Evolutionary conservation across 148 eudicot species (phyloP).

Genomic region (Hydrangea macrophylla): DNA sequence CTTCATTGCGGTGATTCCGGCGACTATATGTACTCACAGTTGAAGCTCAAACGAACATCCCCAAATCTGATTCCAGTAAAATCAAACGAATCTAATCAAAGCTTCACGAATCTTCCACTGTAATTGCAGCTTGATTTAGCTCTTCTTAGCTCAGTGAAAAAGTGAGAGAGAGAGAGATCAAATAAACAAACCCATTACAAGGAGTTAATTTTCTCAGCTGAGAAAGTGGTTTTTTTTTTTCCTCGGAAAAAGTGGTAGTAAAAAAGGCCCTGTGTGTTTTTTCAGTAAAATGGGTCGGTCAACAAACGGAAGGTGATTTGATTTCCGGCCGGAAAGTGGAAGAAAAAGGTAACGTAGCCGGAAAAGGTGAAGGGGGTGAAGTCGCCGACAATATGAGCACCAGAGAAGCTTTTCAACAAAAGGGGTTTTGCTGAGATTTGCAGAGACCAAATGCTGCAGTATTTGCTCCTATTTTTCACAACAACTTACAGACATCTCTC

Average conservation of each 20-base stretch:
- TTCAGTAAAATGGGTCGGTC: constrained; percentile 2
- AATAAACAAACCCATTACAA: not conserved
- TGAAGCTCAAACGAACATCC: not conserved
- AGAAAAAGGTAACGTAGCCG: not conserved
- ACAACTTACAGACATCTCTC: constrained; percentile 42
- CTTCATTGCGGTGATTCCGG: constrained; percentile 36
- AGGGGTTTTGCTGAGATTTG: constrained; percentile 30
- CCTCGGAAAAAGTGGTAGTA: not conserved
- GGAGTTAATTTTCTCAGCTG: constrained; percentile 9
- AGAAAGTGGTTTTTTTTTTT: not conserved
- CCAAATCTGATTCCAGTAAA: not conserved
- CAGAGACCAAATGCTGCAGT: constrained; percentile 57
- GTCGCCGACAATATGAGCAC: constrained; percentile 19
- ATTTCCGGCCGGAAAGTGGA: constrained; percentile 26
- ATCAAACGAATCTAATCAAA: not conserved
- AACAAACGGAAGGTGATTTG: constrained; percentile 12
- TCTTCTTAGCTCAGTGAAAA: not conserved
- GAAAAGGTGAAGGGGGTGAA: not conserved
- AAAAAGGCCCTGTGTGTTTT: not conserved
- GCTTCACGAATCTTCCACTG: not conserved
- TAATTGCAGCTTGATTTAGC: not conserved
- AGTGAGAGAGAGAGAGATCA: not conserved
- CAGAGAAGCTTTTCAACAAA: constrained; percentile 26
- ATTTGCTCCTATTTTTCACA: constrained; percentile 52
- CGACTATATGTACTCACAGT: not conserved